phyloP scores from a whole-genome alignment of 2,329 filamentous ascomycete species.

The Alternaria sp. region DNA sequence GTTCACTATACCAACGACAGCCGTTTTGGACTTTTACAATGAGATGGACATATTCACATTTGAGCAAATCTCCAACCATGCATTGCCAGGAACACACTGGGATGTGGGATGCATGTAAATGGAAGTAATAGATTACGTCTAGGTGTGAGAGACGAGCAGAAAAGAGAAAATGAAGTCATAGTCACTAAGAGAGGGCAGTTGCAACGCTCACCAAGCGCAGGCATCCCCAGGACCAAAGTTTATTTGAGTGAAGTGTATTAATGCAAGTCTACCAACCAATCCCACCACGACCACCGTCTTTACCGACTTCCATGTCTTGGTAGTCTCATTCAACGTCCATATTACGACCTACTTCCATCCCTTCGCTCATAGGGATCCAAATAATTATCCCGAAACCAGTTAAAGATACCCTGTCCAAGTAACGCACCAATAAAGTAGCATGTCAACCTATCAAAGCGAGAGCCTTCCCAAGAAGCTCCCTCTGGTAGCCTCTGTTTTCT shows the following conservation, averaged over 20 bases:
- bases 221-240: neutral
- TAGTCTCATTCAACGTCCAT: neutral
- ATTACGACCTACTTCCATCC: neutral
- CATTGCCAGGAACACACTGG: too few species aligned
- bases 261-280: neutral
- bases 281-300: neutral
- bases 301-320: neutral
- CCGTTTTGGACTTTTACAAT: neutral
- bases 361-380: neutral
- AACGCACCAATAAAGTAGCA: too few species aligned
- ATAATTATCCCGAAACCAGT: too few species aligned
- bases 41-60: neutral
- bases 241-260: neutral
- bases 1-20: neutral
- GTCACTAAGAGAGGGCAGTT: neutral
- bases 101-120: neutral
- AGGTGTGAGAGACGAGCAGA: neutral
- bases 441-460: too few species aligned
- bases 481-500: neutral
- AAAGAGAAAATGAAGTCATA: neutral
- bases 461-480: too few species aligned
- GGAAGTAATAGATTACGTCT: neutral
- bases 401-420: too few species aligned
- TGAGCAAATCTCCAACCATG: too few species aligned
- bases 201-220: neutral